These are phyloP conservation scores for Areca catechu DNA, from an alignment of 176 grass and related monocot species.

Conservation along the genomic window DNA sequence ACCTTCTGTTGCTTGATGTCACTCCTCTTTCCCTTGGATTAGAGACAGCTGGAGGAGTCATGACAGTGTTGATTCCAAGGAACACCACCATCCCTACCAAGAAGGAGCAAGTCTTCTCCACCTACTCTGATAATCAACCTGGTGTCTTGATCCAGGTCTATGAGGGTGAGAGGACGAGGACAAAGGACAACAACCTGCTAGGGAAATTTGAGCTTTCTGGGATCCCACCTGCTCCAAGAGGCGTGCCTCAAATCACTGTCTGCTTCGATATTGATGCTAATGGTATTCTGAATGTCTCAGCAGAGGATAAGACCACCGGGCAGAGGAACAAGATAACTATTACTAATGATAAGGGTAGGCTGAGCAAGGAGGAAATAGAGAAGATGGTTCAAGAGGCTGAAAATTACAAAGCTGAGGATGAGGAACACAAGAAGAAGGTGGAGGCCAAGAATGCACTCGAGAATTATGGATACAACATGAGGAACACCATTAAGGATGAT, in stretches of 20 bases:
- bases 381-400: slow-evolving; percentile 4
- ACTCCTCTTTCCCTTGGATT: too few species aligned
- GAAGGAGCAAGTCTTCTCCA: too few species aligned
- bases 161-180: too few species aligned
- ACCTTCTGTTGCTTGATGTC: too few species aligned
- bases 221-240: background rate
- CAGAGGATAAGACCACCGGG: background rate
- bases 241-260: slow-evolving; percentile 1
- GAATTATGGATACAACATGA: slow-evolving; percentile 1
- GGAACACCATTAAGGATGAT: background rate
- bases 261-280: slow-evolving; percentile 2
- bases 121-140: too few species aligned
- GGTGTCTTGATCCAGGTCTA: too few species aligned
- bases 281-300: slow-evolving; percentile 3
- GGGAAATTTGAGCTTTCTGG: too few species aligned
- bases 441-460: background rate
- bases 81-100: too few species aligned
- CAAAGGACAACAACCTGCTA: too few species aligned
- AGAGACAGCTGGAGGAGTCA: too few species aligned
- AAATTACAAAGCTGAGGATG: slow-evolving; percentile 6
- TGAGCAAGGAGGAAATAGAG: slow-evolving; percentile 9
- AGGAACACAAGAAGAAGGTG: slow-evolving; percentile 2
- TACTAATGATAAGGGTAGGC: slow-evolving; percentile 5
- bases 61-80: too few species aligned
- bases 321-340: slow-evolving; percentile 9